phyloP scores from a whole-genome alignment of 306 rosid species.

The Leucaena leucocephala region DNA sequence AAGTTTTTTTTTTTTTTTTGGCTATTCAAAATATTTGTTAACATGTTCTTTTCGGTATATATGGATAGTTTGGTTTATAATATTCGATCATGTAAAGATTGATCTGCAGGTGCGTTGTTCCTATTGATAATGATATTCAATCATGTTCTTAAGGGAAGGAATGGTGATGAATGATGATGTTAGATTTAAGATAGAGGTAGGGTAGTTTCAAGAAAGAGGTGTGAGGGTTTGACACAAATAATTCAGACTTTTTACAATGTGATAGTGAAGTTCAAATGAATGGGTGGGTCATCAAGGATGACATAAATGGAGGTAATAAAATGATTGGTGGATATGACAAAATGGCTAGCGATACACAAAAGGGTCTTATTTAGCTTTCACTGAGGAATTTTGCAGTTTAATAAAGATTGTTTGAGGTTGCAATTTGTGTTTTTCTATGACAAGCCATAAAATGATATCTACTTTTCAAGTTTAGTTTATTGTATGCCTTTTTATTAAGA shows the following conservation, averaged over 20 bases:
- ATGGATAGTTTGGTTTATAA: slow-evolving; percentile 4
- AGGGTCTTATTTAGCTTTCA: slow-evolving; percentile 26
- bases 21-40: background rate
- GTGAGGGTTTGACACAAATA: slow-evolving; percentile 11
- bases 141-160: slow-evolving; percentile 24
- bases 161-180: slow-evolving; percentile 31
- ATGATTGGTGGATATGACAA: background rate
- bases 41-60: background rate
- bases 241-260: background rate
- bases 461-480: slow-evolving; percentile 27
- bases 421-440: background rate
- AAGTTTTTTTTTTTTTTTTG: background rate
- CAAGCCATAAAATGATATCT: slow-evolving; percentile 8
- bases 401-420: too few species aligned
- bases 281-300: slow-evolving; percentile 20
- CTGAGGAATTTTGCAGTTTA: background rate
- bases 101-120: slow-evolving; percentile 1
- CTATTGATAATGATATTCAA: background rate
- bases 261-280: slow-evolving; percentile 24
- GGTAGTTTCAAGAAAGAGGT: background rate
- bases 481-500: background rate
- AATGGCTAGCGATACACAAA: slow-evolving; percentile 1
- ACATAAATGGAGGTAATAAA: slow-evolving; percentile 8
- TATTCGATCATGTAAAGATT: background rate
- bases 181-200: slow-evolving; percentile 18